Conservation (phyloP, 257 asterid species). For the Solanum okadae region DNA sequence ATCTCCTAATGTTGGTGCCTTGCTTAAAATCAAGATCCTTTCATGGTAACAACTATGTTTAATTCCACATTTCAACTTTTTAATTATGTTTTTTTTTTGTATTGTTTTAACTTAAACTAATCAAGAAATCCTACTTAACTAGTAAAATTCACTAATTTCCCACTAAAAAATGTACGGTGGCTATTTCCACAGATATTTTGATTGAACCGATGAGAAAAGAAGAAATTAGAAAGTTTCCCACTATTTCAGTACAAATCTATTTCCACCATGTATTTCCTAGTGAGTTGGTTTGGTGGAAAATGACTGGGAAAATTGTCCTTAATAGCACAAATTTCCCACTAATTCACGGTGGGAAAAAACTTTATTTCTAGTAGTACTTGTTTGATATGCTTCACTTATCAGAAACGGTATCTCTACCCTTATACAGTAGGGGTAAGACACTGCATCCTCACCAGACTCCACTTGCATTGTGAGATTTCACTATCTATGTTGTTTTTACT, state of each 20-base stretch:
- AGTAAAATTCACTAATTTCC: neutral
- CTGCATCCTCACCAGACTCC: neutral
- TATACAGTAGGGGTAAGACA: neutral
- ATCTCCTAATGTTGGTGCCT: slow-evolving; percentile 56
- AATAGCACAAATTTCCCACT: neutral
- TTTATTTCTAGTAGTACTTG: neutral
- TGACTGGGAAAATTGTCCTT: neutral
- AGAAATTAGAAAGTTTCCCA: neutral
- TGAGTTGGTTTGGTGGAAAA: neutral
- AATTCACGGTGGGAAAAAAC: neutral
- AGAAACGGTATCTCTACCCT: neutral
- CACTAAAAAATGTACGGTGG: neutral
- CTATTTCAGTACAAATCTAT: neutral
- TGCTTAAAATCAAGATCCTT: slow-evolving; percentile 62
- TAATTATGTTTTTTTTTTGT: neutral
- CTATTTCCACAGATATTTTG: neutral
- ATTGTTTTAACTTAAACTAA: neutral
- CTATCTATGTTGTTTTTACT: neutral
- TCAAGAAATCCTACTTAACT: neutral
- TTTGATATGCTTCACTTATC: neutral
- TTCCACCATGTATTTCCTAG: neutral
- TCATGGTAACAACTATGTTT: slow-evolving; percentile 34
- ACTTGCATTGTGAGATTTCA: neutral
- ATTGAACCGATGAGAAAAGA: neutral
- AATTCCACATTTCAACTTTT: neutral